Base-by-base conservation (phyloP, 257 asterid genomes). In the Asclepias syriaca region DNA sequence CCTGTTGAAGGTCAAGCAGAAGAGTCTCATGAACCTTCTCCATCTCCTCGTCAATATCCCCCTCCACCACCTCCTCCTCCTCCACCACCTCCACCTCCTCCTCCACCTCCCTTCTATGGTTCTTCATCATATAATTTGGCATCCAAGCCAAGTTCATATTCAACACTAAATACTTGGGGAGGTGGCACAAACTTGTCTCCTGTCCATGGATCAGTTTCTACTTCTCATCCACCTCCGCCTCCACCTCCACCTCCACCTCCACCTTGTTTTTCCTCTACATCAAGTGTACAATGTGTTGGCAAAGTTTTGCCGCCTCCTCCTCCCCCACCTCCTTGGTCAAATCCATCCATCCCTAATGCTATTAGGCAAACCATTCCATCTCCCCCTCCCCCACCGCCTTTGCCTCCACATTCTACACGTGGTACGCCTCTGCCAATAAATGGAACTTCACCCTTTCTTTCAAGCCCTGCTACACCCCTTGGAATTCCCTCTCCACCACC, bases 261-360 rank as follows among this genome's bases (percentile, higher is more conserved):
- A 0, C 77, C 82, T 49, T 65, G 71, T 11, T 79, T 78, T 74
- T 66, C 72, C 67, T 54, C 67, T 57, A 75, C 78, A 72, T 79
- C 84, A 70, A 78, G 45, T 48, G 65, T 68, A 71, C 82, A 72
- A 15, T 75, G 67, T 79, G 70, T 55, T 73, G 77, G 78, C 71
- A 77, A 74, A 71, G 77, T 70, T 54, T 72, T 74, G 70, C 81
- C 79, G 7, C 87, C 85, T n/a, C 81, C 87, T 5, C 85, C 87
- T 67, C 85, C 91, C 16, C 83, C 87, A 13, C 81, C 84, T n/a
- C 89, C 92, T 72, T 85, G 84, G 86, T 70, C 88, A 60, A 68
- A 56, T 73, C 73, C 78, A 75, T 57, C 83, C 10, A 68, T 71
- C 69, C 77, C 74, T 69, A 54, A 46, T 78, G 67, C 12, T 40